Conservation (phyloP, 495 filamentous ascomycete genomes). For the Penicillium taxi region DNA sequence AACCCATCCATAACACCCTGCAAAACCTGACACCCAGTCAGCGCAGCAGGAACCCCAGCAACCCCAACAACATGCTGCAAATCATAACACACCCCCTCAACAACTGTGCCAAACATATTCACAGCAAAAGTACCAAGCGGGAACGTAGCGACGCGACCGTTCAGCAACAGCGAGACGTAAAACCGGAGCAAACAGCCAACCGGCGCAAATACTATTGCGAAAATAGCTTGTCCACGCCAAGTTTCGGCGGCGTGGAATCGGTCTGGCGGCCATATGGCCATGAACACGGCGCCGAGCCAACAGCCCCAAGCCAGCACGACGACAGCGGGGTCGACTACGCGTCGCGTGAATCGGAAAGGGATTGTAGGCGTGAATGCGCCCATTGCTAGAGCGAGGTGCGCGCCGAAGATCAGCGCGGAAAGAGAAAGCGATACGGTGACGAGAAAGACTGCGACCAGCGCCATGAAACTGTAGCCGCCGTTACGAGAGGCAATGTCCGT, state of each 20-base stretch:
- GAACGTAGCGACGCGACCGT: conserved; percentile 58
- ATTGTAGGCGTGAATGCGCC: conserved; percentile 44
- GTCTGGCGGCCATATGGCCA: conserved; percentile 69
- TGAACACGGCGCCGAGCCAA: conserved; percentile 73
- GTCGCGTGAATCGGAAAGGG: conserved; percentile 47
- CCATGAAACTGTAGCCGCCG: conserved; percentile 76
- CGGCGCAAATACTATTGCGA: conserved; percentile 81
- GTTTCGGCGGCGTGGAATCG: conserved; percentile 23
- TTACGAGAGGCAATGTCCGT: conserved; percentile 41
- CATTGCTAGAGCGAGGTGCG: conserved; percentile 66
- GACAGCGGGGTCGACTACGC: conserved; percentile 52
- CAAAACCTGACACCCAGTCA: conserved; percentile 68
- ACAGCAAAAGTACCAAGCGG: conserved; percentile 84
- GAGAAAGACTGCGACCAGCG: conserved; percentile 62
- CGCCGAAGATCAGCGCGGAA: conserved; percentile 34
- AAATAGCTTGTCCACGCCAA: conserved; percentile 69
- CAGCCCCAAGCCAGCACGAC: conserved; percentile 58
- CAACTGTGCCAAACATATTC: conserved; percentile 67
- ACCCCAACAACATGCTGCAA: conserved; percentile 49
- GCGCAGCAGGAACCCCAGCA: conserved; percentile 13
- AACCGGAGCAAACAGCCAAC: conserved; percentile 70
- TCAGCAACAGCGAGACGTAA: conserved; percentile 56
- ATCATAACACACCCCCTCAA: conserved; percentile 62
- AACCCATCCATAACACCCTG: conserved; percentile 86
- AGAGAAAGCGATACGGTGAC: conserved; percentile 61